Evolutionary conservation across 805 yeast species (phyloP).

Genomic region (Sugiyamaella lignohabitans): DNA sequence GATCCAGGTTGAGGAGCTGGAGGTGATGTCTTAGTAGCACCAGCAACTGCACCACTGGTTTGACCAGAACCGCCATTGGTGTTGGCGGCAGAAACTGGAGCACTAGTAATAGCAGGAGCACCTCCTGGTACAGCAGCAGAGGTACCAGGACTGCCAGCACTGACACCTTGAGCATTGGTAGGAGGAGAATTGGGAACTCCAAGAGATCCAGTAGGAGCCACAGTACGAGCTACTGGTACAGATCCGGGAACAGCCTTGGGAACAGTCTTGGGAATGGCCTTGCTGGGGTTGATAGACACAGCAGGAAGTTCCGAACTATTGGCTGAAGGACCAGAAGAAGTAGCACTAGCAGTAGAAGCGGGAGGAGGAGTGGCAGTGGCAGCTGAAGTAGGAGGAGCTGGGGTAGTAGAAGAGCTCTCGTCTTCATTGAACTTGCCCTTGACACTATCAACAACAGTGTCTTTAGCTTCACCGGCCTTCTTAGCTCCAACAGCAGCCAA

Average conservation of each 20-base stretch:
- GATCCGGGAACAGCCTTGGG: not conserved
- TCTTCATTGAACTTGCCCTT: too few relatives aligned
- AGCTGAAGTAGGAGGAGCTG: not conserved
- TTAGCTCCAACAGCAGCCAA: not conserved
- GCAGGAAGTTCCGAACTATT: too few relatives aligned
- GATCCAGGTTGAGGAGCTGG: not conserved
- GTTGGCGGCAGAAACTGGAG: not conserved
- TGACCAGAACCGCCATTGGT: not conserved
- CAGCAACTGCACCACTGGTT: not conserved
- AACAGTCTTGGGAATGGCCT: conserved; percentile 2
- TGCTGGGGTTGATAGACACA: too few relatives aligned
- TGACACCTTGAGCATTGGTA: not conserved
- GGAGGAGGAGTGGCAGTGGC: not conserved
- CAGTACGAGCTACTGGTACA: not conserved
- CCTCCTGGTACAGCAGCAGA: not conserved
- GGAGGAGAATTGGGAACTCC: too few relatives aligned
- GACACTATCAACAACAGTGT: too few relatives aligned
- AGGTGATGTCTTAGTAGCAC: not conserved
- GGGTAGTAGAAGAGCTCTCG: too few relatives aligned
- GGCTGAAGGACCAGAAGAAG: not conserved
- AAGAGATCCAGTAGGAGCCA: not conserved
- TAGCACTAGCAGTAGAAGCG: not conserved
- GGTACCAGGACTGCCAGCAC: not conserved
- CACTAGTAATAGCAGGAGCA: not conserved
- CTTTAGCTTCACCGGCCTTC: not conserved